Percentiles rank a stretch among this genome's conserved stretches.
Conservation (phyloP, 2,329 filamentous ascomycete species). For the Alternaria longipes region DNA sequence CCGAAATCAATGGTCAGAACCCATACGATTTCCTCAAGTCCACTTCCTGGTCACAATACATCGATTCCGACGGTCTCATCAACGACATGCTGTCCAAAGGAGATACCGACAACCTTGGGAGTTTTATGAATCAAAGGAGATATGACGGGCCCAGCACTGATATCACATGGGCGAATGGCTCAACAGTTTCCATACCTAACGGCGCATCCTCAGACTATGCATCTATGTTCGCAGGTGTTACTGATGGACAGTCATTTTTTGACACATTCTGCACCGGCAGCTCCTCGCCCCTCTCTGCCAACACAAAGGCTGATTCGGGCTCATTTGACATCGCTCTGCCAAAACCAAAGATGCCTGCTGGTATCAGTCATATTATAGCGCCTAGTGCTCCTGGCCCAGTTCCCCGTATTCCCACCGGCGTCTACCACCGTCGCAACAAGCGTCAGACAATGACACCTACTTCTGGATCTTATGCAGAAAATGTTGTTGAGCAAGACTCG, state of each 20-base stretch:
- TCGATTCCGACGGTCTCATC: slow-evolving; percentile 33
- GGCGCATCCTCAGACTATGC: slow-evolving; percentile 22
- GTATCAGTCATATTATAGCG: slow-evolving; percentile 2
- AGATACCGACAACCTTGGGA: slow-evolving; percentile 29
- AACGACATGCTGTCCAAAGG: slow-evolving; percentile 36
- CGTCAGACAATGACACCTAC: slow-evolving; percentile 19
- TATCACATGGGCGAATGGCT: slow-evolving; percentile 46
- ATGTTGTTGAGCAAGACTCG: slow-evolving; percentile 22
- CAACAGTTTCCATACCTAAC: slow-evolving; percentile 26
- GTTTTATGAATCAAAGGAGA: slow-evolving; percentile 25
- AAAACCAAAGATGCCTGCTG: neutral
- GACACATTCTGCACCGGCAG: slow-evolving; percentile 42
- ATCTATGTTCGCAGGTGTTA: slow-evolving; percentile 37
- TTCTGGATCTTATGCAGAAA: slow-evolving; percentile 17
- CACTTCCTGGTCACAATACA: slow-evolving; percentile 29
- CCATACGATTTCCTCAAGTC: slow-evolving; percentile 35
- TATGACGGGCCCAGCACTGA: slow-evolving; percentile 38
- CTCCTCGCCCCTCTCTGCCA: slow-evolving; percentile 6
- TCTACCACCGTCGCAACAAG: slow-evolving; percentile 30
- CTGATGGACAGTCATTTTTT: slow-evolving; percentile 52
- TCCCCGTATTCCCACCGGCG: slow-evolving; percentile 34
- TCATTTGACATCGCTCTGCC: neutral
- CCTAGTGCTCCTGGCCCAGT: slow-evolving; percentile 20
- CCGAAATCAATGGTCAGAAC: slow-evolving; percentile 39
- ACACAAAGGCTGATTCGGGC: slow-evolving; percentile 9